These are phyloP conservation scores for Pelargonium exstipulatum DNA, from an alignment of 441 rosid species.

Conservation along the genomic window DNA sequence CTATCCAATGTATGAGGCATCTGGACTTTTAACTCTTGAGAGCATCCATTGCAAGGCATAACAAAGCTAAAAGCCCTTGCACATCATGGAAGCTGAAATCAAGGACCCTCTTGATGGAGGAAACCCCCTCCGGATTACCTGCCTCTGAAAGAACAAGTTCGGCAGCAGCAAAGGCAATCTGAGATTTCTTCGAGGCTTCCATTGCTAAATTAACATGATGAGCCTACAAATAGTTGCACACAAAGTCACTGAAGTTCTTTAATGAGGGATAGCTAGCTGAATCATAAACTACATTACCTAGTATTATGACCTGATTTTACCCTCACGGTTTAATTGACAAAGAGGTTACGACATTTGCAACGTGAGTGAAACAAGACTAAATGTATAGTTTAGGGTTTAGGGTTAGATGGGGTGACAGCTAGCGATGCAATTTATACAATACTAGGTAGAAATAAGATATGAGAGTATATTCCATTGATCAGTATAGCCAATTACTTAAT, in stretches of 20 bases:
- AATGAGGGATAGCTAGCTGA: background rate
- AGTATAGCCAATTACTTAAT: background rate
- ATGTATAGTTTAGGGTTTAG: no score
- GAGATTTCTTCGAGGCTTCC: slow-evolving; percentile 8
- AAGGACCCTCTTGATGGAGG: slow-evolving; percentile 11
- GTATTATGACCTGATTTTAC: background rate
- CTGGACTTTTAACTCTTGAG: slow-evolving; percentile 1
- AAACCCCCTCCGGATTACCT: slow-evolving; percentile 7
- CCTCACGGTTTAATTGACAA: background rate
- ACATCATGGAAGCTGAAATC: slow-evolving; percentile 11
- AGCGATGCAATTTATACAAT: background rate
- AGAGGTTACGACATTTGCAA: background rate
- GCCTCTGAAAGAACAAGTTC: slow-evolving; percentile 8
- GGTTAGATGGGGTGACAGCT: background rate
- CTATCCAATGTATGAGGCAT: no score
- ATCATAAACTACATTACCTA: background rate
- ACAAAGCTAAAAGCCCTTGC: slow-evolving; percentile 2
- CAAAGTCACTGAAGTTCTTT: background rate
- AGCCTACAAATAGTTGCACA: slow-evolving; percentile 8
- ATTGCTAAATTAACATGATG: slow-evolving; percentile 10
- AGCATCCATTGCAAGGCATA: slow-evolving; percentile 9
- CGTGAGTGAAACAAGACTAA: background rate
- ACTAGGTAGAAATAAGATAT: background rate
- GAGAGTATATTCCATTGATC: background rate
- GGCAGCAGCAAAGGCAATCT: slow-evolving; percentile 5